A percentile compares a stretch with the other conserved stretches of the same genome.
phyloP scores from a whole-genome alignment of 1,284 basidiomycete genomes.

The Heterobasidion parviporum region DNA sequence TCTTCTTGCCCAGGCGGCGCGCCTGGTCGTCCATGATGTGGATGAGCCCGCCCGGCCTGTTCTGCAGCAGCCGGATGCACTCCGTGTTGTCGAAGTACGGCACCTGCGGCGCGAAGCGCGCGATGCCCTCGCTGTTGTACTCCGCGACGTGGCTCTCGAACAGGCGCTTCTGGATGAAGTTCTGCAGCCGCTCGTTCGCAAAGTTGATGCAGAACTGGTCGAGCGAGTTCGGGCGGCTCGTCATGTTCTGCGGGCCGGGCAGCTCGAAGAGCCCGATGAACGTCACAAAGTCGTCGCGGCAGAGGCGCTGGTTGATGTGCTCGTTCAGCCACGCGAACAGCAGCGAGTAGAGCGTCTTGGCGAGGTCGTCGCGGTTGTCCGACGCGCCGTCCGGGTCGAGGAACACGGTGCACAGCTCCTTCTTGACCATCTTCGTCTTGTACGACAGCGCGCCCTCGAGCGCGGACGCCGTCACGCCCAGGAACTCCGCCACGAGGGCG shows the following conservation, averaged over 20 bases:
- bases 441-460: slow-evolving; percentile 86
- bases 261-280: slow-evolving; percentile 96
- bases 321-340: slow-evolving; percentile 97
- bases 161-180: slow-evolving; percentile 74
- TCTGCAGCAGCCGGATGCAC: slow-evolving; percentile 80
- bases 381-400: slow-evolving; percentile 91
- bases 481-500: slow-evolving; percentile 80
- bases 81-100: slow-evolving; percentile 92
- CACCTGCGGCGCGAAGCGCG: slow-evolving; percentile 59
- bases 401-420: slow-evolving; percentile 94
- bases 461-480: slow-evolving; percentile 72
- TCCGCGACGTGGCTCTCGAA: slow-evolving; percentile 79
- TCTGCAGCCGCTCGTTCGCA: slow-evolving; percentile 86
- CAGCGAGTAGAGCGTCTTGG: slow-evolving; percentile 88
- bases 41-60: slow-evolving; percentile 85
- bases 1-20: slow-evolving; percentile 81
- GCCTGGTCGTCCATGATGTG: slow-evolving; percentile 99
- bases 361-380: slow-evolving; percentile 88
- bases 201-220: slow-evolving; percentile 97
- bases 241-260: slow-evolving; percentile 88
- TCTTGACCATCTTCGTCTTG: slow-evolving; percentile 88
- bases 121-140: slow-evolving; percentile 82
- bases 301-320: slow-evolving; percentile 90
- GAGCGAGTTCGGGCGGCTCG: slow-evolving; percentile 79
- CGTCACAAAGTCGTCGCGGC: slow-evolving; percentile 83